Evolutionary conservation across 75 land plant genomes (phyloP).

Genomic region (Selaginella moellendorffii): DNA sequence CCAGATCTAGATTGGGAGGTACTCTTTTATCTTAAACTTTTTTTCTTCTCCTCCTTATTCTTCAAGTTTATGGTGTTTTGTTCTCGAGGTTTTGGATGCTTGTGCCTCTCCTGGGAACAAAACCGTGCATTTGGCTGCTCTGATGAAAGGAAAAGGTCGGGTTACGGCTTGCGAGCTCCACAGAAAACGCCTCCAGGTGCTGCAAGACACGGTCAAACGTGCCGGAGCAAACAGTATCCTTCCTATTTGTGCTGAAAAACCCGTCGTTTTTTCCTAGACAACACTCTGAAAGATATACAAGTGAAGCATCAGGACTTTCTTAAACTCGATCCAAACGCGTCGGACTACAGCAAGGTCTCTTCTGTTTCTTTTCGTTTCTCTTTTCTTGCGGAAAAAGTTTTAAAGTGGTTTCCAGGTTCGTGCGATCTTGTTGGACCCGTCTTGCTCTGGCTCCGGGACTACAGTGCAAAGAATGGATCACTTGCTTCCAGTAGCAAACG

Average conservation of each 20-base stretch:
- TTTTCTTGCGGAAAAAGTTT: too few species aligned
- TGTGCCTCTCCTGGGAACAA: slow-evolving; percentile 98
- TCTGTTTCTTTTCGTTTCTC: not conserved
- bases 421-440: slow-evolving; percentile 85
- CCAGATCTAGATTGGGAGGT: slow-evolving; percentile 88
- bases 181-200: slow-evolving; percentile 33
- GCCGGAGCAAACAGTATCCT: slow-evolving; percentile 91
- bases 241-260: not conserved
- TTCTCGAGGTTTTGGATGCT: slow-evolving; percentile 94
- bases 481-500: slow-evolving; percentile 59
- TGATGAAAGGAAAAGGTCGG: slow-evolving; percentile 70
- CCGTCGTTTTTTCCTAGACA: too few species aligned
- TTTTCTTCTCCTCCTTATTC: too few species aligned
- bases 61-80: too few species aligned
- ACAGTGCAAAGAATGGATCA: slow-evolving; percentile 59
- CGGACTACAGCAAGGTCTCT: slow-evolving; percentile 44
- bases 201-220: slow-evolving; percentile 44
- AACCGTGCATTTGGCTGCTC: slow-evolving; percentile 83
- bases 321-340: slow-evolving; percentile 31
- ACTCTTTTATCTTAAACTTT: not conserved
- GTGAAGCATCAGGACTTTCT: slow-evolving; percentile 62
- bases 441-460: slow-evolving; percentile 95
- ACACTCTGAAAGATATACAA: slow-evolving; percentile 60
- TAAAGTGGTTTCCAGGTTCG: slow-evolving; percentile 48
- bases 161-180: slow-evolving; percentile 75